Conservation (phyloP, 768 basidiomycete species). For the Cyathus striatus region DNA sequence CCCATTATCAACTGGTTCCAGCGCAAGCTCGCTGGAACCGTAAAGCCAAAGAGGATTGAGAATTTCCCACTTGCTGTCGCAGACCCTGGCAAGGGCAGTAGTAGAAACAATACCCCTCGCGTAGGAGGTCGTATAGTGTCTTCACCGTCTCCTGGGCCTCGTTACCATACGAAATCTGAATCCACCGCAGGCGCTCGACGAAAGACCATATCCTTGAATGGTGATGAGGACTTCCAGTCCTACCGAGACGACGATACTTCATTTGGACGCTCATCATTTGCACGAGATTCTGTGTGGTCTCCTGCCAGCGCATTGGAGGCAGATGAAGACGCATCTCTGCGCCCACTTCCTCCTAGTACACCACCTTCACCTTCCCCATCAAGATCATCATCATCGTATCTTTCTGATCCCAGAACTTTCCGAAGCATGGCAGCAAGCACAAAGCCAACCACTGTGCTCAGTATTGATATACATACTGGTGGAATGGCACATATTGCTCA, state of each 20-base stretch:
- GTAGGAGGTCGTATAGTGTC: slow-evolving; percentile 35
- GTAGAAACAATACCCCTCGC: slow-evolving; percentile 23
- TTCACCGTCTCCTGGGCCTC: slow-evolving; percentile 33
- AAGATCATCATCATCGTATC: slow-evolving; percentile 76
- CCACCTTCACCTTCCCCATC: slow-evolving; percentile 87
- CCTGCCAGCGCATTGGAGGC: slow-evolving; percentile 74
- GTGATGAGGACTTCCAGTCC: slow-evolving; percentile 38
- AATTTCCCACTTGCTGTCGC: slow-evolving; percentile 24
- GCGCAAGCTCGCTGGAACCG: slow-evolving; percentile 74
- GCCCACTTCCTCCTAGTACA: slow-evolving; percentile 83
- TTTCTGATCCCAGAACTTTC: slow-evolving; percentile 79
- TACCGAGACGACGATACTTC: slow-evolving; percentile 44
- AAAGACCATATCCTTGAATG: slow-evolving; percentile 64
- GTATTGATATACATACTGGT: slow-evolving; percentile 74
- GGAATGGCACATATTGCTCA: slow-evolving; percentile 93
- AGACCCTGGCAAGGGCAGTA: slow-evolving; percentile 27
- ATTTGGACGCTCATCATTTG: slow-evolving; percentile 50
- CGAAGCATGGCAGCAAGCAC: slow-evolving; percentile 83
- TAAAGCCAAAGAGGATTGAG: slow-evolving; percentile 47
- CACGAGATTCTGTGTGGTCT: slow-evolving; percentile 76
- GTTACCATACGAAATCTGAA: slow-evolving; percentile 25
- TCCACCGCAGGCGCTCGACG: slow-evolving; percentile 29
- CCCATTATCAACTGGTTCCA: slow-evolving; percentile 91
- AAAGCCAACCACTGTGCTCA: slow-evolving; percentile 92
- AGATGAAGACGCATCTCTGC: slow-evolving; percentile 91